Evolutionary conservation across 2,329 filamentous ascomycete species (phyloP).

Genomic region (Graphiopsis chlorocephala): DNA sequence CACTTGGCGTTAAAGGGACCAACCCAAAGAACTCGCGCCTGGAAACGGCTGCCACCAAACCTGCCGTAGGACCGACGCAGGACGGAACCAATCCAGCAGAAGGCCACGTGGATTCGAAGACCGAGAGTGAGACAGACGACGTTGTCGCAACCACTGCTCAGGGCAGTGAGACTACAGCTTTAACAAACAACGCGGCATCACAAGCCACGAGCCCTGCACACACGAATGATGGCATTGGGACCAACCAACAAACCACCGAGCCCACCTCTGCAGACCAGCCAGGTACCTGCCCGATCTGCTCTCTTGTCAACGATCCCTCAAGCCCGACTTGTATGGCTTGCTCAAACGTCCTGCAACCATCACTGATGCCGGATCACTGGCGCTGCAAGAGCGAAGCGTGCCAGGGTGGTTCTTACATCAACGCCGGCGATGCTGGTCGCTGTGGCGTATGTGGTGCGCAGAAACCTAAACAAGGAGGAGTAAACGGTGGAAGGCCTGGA

Average conservation of each 20-base stretch:
- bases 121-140: slow-evolving; percentile 27
- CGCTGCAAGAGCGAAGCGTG: slow-evolving; percentile 59
- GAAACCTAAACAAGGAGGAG: slow-evolving; percentile 21
- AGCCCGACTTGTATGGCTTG: slow-evolving; percentile 66
- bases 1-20: neutral
- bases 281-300: slow-evolving; percentile 58
- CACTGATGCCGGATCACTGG: slow-evolving; percentile 60
- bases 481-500: neutral
- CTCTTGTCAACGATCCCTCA: slow-evolving; percentile 57
- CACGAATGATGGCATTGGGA: neutral
- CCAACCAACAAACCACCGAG: neutral
- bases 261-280: neutral
- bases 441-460: slow-evolving; percentile 66
- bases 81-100: neutral
- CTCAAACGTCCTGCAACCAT: slow-evolving; percentile 63
- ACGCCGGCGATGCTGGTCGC: slow-evolving; percentile 65
- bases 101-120: slow-evolving; percentile 26
- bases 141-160: neutral
- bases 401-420: slow-evolving; percentile 58
- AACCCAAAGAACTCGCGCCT: neutral
- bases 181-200: neutral
- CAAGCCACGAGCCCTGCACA: neutral
- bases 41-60: neutral
- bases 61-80: neutral
- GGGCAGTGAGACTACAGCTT: too few relatives aligned